phyloP scores from a whole-genome alignment of 1,139 yeast species.

The Suhomyces maxii region DNA sequence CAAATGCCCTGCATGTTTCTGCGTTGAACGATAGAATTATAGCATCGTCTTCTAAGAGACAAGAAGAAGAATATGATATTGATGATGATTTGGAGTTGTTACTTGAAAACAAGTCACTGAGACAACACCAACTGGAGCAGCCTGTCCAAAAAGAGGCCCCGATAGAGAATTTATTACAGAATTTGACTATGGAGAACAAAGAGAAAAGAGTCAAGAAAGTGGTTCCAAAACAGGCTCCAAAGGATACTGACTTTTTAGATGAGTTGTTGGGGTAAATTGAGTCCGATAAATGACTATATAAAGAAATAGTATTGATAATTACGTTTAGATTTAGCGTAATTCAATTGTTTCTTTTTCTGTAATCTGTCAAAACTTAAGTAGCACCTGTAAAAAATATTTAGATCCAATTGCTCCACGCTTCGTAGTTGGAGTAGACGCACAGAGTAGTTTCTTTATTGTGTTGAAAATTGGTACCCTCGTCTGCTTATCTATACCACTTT shows the following conservation, averaged over 20 bases:
- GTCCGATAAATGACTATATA: no score
- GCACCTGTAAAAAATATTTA: no score
- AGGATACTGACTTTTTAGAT: conserved; percentile 18
- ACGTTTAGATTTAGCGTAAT: no score
- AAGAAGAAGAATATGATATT: conserved; percentile 11
- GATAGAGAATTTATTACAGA: conserved; percentile 3
- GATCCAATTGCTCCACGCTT: no score
- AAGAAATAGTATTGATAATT: no score
- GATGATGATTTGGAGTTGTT: conserved; percentile 21
- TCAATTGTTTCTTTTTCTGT: no score
- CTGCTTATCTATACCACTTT: no score
- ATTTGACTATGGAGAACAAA: neutral
- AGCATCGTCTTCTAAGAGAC: conserved; percentile 2
- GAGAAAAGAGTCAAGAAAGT: neutral
- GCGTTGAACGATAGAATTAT: conserved; percentile 28
- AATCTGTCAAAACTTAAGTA: no score
- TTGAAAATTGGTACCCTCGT: no score
- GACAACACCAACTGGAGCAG: neutral
- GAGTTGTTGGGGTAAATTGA: conserved; percentile 15
- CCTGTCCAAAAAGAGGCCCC: neutral
- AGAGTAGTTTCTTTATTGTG: no score
- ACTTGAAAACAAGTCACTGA: conserved; percentile 11
- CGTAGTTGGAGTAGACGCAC: no score
- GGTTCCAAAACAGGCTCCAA: neutral
- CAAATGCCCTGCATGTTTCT: conserved; percentile 26